Conservation (phyloP, 2,329 filamentous ascomycete species). For the Fusarium praegraminearum region DNA sequence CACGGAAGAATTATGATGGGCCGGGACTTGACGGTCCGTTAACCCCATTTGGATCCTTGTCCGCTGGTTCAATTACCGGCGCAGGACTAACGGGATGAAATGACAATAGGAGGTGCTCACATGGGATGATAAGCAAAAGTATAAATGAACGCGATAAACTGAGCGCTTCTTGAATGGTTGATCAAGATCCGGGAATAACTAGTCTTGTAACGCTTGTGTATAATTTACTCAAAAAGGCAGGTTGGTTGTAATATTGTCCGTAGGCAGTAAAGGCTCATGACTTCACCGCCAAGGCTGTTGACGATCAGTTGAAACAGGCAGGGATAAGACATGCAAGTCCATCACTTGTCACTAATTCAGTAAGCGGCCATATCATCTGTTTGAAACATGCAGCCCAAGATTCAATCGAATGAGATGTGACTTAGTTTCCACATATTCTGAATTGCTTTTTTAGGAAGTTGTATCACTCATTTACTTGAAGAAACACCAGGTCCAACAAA, state of each 20-base stretch:
- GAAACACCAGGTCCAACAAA: not conserved
- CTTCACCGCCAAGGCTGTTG: not conserved
- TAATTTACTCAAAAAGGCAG: not conserved
- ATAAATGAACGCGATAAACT: not conserved
- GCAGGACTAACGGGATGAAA: not conserved
- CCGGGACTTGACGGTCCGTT: constrained; percentile 19
- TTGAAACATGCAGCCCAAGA: not conserved
- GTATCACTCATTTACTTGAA: not conserved
- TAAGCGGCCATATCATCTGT: not conserved
- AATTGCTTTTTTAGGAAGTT: not conserved
- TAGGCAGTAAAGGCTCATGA: not conserved
- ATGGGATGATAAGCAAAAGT: not conserved
- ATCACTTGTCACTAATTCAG: not conserved
- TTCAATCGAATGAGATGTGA: not conserved
- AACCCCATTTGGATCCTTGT: constrained; percentile 6
- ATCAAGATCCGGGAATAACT: not conserved
- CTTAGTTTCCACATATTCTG: not conserved
- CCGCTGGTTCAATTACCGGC: not conserved
- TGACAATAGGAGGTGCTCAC: not conserved
- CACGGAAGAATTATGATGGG: constrained; percentile 28
- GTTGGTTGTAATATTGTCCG: not conserved
- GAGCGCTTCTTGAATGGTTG: not conserved
- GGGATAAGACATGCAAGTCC: not conserved
- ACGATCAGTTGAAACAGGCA: constrained; percentile 2
- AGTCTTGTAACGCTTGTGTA: not conserved